Evolutionary conservation across 257 asterid species (phyloP).

Genomic region (Galeopsis tetrahit): DNA sequence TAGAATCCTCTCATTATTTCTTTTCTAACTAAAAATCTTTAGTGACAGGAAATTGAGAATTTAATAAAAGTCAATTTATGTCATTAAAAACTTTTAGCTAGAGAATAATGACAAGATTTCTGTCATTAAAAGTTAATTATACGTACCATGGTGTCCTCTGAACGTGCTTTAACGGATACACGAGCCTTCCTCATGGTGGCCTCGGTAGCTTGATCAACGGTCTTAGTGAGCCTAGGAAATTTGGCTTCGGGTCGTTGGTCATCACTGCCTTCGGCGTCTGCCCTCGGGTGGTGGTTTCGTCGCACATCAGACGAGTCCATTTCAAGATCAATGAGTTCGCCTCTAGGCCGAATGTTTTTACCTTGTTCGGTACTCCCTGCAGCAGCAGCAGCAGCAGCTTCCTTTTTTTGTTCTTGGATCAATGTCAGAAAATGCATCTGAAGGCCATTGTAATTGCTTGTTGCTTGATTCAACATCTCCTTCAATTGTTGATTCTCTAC

Average conservation of each 20-base stretch:
- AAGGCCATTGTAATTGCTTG: constrained; percentile 51
- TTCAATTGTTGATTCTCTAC: constrained; percentile 59
- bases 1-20: too few relatives aligned
- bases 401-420: constrained; percentile 39
- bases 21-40: too few relatives aligned
- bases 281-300: background rate
- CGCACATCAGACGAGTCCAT: constrained; percentile 5
- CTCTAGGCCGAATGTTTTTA: constrained; percentile 49
- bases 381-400: too few relatives aligned
- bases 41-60: too few relatives aligned
- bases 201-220: constrained; percentile 73
- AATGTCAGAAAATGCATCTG: constrained; percentile 59
- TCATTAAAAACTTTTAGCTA: too few relatives aligned
- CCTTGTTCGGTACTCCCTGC: background rate
- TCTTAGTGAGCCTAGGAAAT: constrained; percentile 48
- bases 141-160: constrained; percentile 71
- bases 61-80: too few relatives aligned
- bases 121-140: too few relatives aligned
- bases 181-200: constrained; percentile 88
- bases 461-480: constrained; percentile 58
- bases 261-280: constrained; percentile 29
- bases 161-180: constrained; percentile 80
- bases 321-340: constrained; percentile 64
- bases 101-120: too few relatives aligned
- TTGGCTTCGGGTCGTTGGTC: constrained; percentile 52